These are phyloP conservation scores for Phaffomyces opuntiae DNA, from an alignment of 805 yeast genomes.

Conservation along the genomic window DNA sequence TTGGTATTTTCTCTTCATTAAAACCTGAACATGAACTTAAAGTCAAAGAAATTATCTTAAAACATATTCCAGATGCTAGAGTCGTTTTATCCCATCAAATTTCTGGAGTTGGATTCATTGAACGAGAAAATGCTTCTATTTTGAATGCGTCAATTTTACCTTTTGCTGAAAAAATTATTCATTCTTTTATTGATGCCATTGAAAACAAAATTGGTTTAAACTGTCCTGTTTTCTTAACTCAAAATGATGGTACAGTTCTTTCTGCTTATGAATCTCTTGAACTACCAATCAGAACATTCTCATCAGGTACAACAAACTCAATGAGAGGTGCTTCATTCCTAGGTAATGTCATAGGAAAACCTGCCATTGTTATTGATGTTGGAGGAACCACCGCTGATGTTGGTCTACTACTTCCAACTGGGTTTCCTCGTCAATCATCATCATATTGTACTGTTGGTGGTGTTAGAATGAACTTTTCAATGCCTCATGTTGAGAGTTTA, in stretches of 20 bases:
- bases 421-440: conserved; percentile 42
- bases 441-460: conserved; percentile 40
- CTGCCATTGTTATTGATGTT: conserved; percentile 36
- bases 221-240: conserved; percentile 24
- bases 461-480: conserved; percentile 40
- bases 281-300: conserved; percentile 39
- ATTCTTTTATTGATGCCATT: conserved; percentile 30
- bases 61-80: conserved; percentile 28
- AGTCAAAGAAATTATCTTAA: conserved; percentile 27
- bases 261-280: conserved; percentile 33
- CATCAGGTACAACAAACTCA: conserved; percentile 45
- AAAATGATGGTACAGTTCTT: conserved; percentile 45
- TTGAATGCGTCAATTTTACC: conserved; percentile 37
- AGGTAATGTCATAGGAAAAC: conserved; percentile 20
- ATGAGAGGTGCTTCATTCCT: conserved; percentile 44
- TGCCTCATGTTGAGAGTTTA: conserved; percentile 45
- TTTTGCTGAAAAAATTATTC: conserved; percentile 36
- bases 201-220: conserved; percentile 21
- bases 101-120: conserved; percentile 38
- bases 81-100: conserved; percentile 34
- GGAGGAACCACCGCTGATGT: conserved; percentile 48
- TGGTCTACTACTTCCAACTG: conserved; percentile 36
- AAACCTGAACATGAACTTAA: conserved; percentile 29
- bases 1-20: conserved; percentile 34
- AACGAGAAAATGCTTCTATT: conserved; percentile 41